phyloP scores from a whole-genome alignment of 306 rosid species.

The Sechiopsis laciniata region DNA sequence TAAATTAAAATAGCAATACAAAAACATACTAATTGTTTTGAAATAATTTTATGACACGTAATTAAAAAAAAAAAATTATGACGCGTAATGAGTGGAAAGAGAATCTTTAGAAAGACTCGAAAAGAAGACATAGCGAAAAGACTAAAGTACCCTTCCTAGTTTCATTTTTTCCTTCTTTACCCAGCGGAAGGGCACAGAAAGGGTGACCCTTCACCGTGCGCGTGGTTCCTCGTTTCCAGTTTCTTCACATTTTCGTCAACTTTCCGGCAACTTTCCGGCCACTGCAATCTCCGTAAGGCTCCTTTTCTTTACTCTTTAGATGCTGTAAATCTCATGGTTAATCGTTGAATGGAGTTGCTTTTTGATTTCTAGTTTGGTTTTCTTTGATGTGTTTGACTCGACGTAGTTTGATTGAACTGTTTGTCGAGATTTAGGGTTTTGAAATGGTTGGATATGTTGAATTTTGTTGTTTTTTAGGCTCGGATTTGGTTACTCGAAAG shows the following conservation, averaged over 20 bases:
- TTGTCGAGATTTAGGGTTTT: constrained; percentile 24
- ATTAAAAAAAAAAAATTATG: not conserved
- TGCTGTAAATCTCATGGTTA: not conserved
- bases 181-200: constrained; percentile 1
- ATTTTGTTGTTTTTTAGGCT: not conserved
- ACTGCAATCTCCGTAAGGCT: constrained; percentile 6
- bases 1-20: not conserved
- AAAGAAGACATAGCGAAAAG: constrained; percentile 1
- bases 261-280: constrained; percentile 25
- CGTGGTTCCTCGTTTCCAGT: not conserved
- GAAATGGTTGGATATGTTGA: constrained; percentile 11
- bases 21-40: not conserved
- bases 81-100: constrained; percentile 17
- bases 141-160: constrained; percentile 1
- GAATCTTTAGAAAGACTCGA: constrained; percentile 15
- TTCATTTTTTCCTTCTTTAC: not conserved
- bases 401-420: not conserved
- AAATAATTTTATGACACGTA: no score
- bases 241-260: constrained; percentile 18
- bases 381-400: not conserved
- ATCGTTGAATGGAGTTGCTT: not conserved
- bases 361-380: not conserved
- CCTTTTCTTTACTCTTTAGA: not conserved
- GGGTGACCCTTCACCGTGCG: not conserved
- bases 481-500: no score